Base-by-base conservation (phyloP, 1,284 basidiomycete genomes). In the Mycena citricolor region DNA sequence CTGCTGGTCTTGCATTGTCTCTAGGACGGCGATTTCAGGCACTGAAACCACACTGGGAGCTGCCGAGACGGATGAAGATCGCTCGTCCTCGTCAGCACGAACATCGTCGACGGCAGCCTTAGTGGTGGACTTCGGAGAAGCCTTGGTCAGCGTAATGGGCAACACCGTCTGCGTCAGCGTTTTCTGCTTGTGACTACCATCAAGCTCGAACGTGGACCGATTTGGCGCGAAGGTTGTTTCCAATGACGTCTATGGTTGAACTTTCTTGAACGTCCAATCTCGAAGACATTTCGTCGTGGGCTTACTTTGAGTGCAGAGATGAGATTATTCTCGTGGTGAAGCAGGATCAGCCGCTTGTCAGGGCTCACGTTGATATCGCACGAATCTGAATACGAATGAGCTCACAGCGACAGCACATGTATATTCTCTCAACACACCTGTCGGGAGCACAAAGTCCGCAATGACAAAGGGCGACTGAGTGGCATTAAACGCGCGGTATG, bases 291-390 rank as follows among this genome's bases (percentile, higher is more conserved):
- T 16, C 39, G 14, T 4, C 37, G 23, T 4, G 29, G 17, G 56
- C 68, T 26, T 47, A 91, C 91, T 69, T 87, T 91, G 26, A 98
- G 71, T 0, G 83, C 79, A 17, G 83, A 72, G 2, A 98, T 74
- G 5, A 99, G 66, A 47, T 87, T 87, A 4, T 74, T 74, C 62
- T 99, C 97, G 61, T 86, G 86, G 59, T 98, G 94, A 8, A 99
- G 63, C 42, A 97, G 85, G 26, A 99, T 88, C 0, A 92, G 97
- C 5, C 97, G 79, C 62, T 99, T 99, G 67, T 99, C 97, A 0
- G 97, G 95, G 54, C 86, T 93, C 50, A 99, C 90, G 57, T 99
- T 99, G 61, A 99, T 84, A 60, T 99, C 97, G 57, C 89, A 93
- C 1, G 83, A 75, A 49, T 88, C 91, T 92, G 34, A 12, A 38